Percentiles rank a stretch among this genome's conserved stretches.
Evolutionary conservation across 1,284 basidiomycete genomes (phyloP).

Genomic region (Irpex sp.): DNA sequence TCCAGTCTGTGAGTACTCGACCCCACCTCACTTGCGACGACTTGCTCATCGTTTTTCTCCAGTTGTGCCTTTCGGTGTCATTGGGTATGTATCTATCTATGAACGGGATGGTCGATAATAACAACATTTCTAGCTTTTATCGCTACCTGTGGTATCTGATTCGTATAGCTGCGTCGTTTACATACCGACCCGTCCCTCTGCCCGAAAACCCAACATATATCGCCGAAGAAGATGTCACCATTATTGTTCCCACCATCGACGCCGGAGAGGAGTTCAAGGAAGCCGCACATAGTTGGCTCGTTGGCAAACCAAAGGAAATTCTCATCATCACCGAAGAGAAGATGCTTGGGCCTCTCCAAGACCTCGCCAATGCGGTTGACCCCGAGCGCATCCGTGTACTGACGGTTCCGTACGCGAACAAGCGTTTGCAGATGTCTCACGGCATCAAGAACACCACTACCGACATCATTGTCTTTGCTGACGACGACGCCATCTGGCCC

Average conservation of each 20-base stretch:
- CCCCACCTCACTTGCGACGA: slow-evolving; percentile 3
- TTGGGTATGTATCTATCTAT: slow-evolving; percentile 57
- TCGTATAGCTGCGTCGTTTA: slow-evolving; percentile 69
- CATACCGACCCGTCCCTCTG: slow-evolving; percentile 82
- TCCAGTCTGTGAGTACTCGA: slow-evolving; percentile 35
- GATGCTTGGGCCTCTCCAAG: slow-evolving; percentile 83
- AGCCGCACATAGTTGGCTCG: slow-evolving; percentile 87
- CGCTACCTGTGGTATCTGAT: slow-evolving; percentile 90
- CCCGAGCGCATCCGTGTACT: slow-evolving; percentile 80
- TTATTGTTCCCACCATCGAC: slow-evolving; percentile 93
- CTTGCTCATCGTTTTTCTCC: slow-evolving; percentile 11
- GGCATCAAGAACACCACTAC: slow-evolving; percentile 87
- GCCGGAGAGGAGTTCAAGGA: slow-evolving; percentile 93
- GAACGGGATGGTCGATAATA: slow-evolving; percentile 7
- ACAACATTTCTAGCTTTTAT: slow-evolving; percentile 56
- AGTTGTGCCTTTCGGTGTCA: slow-evolving; percentile 90
- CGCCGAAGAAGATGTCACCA: slow-evolving; percentile 88
- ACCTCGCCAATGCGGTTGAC: slow-evolving; percentile 83
- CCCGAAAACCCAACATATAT: slow-evolving; percentile 87
- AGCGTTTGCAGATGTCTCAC: slow-evolving; percentile 89
- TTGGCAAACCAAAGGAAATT: slow-evolving; percentile 88
- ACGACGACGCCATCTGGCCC: slow-evolving; percentile 95
- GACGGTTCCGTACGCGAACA: slow-evolving; percentile 91
- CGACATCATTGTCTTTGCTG: slow-evolving; percentile 94
- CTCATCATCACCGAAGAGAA: slow-evolving; percentile 92